phyloP scores from a whole-genome alignment of 768 basidiomycete species.

The Arthromyces matolae region DNA sequence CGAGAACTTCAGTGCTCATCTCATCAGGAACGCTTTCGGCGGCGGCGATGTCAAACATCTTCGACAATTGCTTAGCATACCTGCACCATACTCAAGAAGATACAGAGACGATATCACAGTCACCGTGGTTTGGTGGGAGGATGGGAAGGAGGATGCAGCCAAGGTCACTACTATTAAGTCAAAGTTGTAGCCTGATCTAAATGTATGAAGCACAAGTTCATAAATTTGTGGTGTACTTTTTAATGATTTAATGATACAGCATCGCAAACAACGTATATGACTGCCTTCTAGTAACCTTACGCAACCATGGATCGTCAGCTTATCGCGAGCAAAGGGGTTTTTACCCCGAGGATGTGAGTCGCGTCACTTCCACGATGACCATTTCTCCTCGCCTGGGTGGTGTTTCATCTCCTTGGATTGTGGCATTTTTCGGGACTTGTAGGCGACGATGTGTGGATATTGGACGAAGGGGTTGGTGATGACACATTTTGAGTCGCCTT shows the following conservation, averaged over 20 bases:
- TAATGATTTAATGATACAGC: constrained; percentile 13
- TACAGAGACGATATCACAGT: constrained; percentile 85
- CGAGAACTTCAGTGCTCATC: constrained; percentile 73
- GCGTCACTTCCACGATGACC: too few species aligned
- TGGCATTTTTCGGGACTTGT: constrained; percentile 37
- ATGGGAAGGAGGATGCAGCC: constrained; percentile 44
- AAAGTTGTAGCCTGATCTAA: constrained; percentile 37
- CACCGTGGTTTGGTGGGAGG: constrained; percentile 84
- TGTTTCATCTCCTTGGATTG: constrained; percentile 14
- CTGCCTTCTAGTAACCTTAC: too few species aligned
- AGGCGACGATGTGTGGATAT: constrained; percentile 28
- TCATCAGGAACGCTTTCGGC: constrained; percentile 92
- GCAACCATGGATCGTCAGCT: too few species aligned
- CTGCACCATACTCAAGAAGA: constrained; percentile 71
- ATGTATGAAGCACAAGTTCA: constrained; percentile 1
- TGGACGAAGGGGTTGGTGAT: constrained; percentile 23
- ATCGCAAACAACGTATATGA: constrained; percentile 2
- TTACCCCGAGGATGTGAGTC: too few species aligned
- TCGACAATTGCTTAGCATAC: constrained; percentile 70
- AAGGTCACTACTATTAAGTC: constrained; percentile 39
- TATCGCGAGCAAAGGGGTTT: too few species aligned
- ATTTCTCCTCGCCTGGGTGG: too few species aligned
- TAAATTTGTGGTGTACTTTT: constrained; percentile 8
- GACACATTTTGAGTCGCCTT: constrained; percentile 14
- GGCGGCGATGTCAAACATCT: constrained; percentile 64